Evolutionary conservation across 192 early-diverging fungal genomes (phyloP), one percentile per base, ranked within the genome.

Genomic region (Umbelopsis sp.): DNA sequence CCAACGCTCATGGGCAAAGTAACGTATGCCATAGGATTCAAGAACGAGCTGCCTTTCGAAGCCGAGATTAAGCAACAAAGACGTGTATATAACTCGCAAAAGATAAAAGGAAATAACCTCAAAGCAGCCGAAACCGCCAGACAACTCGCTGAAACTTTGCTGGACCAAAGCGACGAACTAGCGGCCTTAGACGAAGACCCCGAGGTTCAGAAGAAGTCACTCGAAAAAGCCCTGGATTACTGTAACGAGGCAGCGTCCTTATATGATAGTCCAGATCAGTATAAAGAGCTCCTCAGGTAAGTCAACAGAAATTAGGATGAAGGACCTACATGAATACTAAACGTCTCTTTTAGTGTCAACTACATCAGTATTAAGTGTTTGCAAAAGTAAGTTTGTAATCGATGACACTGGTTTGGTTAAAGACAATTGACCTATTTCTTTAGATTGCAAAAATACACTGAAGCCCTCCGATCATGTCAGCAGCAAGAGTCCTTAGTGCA

Each of bases 11-110:
- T 77, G 75, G 75, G 66, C 22, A 77, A 69, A 64, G 74, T 68
- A 10, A 72, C 70, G 0, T 77, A 72, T 50, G 71, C 23, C 16
- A 77, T 77, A 65, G 37, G 67, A 13, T 77, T 72, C 35, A 45
- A 55, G 4, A 61, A 65, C 22, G 33, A 44, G 27, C 50, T 67
- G 0, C 70, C 70, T 20, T 77, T 51, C n/a, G 58, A 20, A 22
- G 30, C 67, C 15, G 66, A 72, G 27, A 72, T 77, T 16, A 69
- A 58, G 37, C 25, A 72, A 21, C 16, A 21, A 23, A 71, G 50
- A 11, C 46, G 25, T 37, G n/a, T 53, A 13, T 65, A 67, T 8
- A 49, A 64, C 27, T n/a, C 3, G 5, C 30, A 46, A 2, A 8
- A 27, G 1, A 23, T 18, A 20, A 33, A 35, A 5, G 46, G 41